Percentiles rank a stretch among this genome's conserved stretches.
phyloP scores from a whole-genome alignment of 257 asterid species.

The Linderniella brevidens region DNA sequence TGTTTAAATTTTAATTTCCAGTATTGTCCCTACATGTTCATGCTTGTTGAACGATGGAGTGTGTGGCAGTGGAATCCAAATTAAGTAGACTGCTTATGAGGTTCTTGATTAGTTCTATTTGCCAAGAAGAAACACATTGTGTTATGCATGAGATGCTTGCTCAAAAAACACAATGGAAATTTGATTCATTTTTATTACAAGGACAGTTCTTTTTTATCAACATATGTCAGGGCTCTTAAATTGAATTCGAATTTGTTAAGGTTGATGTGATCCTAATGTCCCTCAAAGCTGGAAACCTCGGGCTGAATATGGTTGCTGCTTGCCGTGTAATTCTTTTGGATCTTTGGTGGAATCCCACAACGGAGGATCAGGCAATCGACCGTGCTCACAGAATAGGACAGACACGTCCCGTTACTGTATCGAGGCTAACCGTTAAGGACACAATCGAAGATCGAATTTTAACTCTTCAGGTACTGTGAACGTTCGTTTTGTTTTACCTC shows the following conservation, averaged over 20 bases:
- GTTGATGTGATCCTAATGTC: constrained; percentile 98
- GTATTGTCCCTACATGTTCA: too few species aligned
- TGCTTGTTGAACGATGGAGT: too few species aligned
- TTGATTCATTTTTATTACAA: too few species aligned
- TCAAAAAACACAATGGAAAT: too few species aligned
- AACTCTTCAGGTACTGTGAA: constrained; percentile 64
- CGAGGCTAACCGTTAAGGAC: constrained; percentile 70
- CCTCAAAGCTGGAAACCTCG: constrained; percentile 94
- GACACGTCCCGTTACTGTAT: constrained; percentile 81
- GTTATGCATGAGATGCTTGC: background rate
- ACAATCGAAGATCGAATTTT: constrained; percentile 95
- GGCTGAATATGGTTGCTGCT: constrained; percentile 98
- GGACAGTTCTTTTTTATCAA: too few species aligned
- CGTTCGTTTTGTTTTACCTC: background rate
- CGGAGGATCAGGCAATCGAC: constrained; percentile 98
- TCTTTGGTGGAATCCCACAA: constrained; percentile 99
- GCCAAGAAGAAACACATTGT: background rate
- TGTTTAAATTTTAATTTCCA: constrained; percentile 6
- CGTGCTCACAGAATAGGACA: constrained; percentile 98
- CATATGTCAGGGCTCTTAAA: too few species aligned
- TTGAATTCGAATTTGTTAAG: constrained; percentile 24
- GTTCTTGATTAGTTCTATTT: background rate
- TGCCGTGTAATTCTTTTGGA: constrained; percentile 88
- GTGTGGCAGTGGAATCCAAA: too few species aligned
- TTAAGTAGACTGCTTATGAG: constrained; percentile 1